These are phyloP conservation scores for Colletotrichum sojae DNA, from an alignment of 2,329 filamentous ascomycete species.

Conservation along the genomic window DNA sequence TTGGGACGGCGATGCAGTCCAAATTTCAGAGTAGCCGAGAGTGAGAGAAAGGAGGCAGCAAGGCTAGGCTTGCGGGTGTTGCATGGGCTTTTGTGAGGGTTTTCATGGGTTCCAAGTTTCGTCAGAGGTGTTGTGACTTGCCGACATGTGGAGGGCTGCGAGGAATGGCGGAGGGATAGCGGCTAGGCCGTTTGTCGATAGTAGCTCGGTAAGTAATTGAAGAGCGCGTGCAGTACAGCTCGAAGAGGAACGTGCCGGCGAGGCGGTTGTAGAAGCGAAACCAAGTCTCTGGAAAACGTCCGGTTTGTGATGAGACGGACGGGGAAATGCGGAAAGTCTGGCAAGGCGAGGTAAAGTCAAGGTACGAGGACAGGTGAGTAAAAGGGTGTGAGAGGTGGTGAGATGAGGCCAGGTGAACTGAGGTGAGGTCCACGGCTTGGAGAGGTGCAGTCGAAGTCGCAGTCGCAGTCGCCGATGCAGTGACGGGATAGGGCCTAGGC, in stretches of 20 bases:
- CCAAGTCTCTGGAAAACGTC: not conserved
- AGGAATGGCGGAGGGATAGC: conserved; percentile 23
- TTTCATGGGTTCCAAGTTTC: conserved; percentile 30
- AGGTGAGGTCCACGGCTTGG: conserved; percentile 12
- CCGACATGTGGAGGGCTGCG: conserved; percentile 29
- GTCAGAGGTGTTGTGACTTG: conserved; percentile 19
- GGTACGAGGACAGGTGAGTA: not conserved
- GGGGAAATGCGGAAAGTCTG: conserved; percentile 29
- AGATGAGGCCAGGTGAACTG: conserved; percentile 2
- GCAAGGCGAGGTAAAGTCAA: conserved; percentile 3
- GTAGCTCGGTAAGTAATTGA: conserved; percentile 7
- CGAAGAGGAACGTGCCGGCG: not conserved
- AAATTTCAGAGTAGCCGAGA: conserved; percentile 3
- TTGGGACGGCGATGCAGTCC: conserved; percentile 27
- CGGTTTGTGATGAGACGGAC: conserved; percentile 28
- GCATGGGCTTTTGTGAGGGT: conserved; percentile 10
- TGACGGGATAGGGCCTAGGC: not conserved
- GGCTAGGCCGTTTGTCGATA: conserved; percentile 26
- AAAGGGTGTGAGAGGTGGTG: conserved; percentile 1
- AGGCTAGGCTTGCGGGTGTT: conserved; percentile 12
- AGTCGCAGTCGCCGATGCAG: conserved; percentile 18
- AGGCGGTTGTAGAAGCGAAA: not conserved
- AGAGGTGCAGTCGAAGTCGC: not conserved
- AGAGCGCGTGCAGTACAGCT: not conserved
- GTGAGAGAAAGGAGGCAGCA: conserved; percentile 6